Evolutionary conservation across 169 alveolate species (phyloP).

Genomic region (Hepatocystis sp.): DNA sequence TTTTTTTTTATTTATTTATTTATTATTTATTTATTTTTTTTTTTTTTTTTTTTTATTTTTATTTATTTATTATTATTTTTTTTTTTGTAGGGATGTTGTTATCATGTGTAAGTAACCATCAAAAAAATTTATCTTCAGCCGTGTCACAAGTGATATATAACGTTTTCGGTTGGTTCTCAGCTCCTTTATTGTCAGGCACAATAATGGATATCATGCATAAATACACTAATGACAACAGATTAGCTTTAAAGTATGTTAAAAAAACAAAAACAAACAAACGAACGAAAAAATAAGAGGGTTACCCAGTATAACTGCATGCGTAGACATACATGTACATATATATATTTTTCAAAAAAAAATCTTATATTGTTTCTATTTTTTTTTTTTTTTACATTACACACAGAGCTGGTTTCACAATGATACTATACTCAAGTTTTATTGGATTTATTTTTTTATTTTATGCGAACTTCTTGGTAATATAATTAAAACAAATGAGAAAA

Average conservation of each 20-base stretch:
- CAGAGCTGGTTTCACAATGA: conserved; percentile 82
- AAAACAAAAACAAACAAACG: neutral
- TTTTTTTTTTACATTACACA: conserved; percentile 13
- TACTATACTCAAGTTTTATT: conserved; percentile 75
- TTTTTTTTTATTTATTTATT: too few relatives aligned
- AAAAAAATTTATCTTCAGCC: conserved; percentile 83
- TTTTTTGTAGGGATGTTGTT: conserved; percentile 69
- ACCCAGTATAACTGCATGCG: neutral
- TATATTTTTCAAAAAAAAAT: too few relatives aligned
- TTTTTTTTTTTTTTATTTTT: neutral
- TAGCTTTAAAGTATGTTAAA: conserved; percentile 43
- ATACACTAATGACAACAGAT: conserved; percentile 72
- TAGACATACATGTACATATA: conserved; percentile 19
- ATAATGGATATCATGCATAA: conserved; percentile 82
- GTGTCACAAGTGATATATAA: conserved; percentile 81
- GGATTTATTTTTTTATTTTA: conserved; percentile 78
- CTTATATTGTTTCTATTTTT: conserved; percentile 8
- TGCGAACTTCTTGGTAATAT: conserved; percentile 79
- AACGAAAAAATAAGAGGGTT: neutral
- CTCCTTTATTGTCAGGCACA: conserved; percentile 82
- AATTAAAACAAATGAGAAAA: neutral
- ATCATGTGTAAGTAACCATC: conserved; percentile 80
- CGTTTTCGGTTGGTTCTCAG: conserved; percentile 83
- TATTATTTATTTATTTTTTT: too few relatives aligned
- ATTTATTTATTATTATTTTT: neutral